These are phyloP conservation scores for Glycine tomentella DNA, from an alignment of 306 rosid species.

Conservation along the genomic window DNA sequence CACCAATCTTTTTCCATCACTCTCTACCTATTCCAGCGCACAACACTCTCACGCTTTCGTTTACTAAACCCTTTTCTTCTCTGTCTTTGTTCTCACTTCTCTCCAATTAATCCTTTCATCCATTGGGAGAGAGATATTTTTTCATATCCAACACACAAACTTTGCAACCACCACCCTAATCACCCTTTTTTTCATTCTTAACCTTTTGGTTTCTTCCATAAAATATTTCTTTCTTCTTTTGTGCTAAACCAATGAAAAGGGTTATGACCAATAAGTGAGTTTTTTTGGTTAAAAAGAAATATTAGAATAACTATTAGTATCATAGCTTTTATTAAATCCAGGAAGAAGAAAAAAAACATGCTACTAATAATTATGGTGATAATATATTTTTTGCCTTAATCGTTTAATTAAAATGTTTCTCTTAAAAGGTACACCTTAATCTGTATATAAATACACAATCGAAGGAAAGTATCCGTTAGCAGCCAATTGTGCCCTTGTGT, in stretches of 20 bases:
- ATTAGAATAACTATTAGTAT: background rate
- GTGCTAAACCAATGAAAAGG: slow-evolving; percentile 23
- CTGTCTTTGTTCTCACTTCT: slow-evolving; percentile 43
- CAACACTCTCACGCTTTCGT: too few species aligned
- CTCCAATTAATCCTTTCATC: slow-evolving; percentile 14
- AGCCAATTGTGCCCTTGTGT: background rate
- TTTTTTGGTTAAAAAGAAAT: slow-evolving; percentile 6
- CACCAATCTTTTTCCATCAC: slow-evolving; percentile 62
- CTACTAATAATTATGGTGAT: background rate
- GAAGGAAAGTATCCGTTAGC: background rate
- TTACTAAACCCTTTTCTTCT: slow-evolving; percentile 3
- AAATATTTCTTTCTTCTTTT: slow-evolving; percentile 7
- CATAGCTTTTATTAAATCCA: background rate
- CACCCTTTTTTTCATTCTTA: background rate
- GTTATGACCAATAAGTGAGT: background rate
- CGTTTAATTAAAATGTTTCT: background rate
- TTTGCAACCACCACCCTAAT: slow-evolving; percentile 51
- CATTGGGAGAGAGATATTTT: too few species aligned
- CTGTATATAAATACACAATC: too few species aligned
- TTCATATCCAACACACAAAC: background rate
- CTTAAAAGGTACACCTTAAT: background rate
- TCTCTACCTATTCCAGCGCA: slow-evolving; percentile 39
- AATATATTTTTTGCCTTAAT: background rate
- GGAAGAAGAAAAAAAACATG: background rate
- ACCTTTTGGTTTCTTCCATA: slow-evolving; percentile 18